These are phyloP conservation scores for Globisporangium rhizosaccharum DNA, from an alignment of 352 stramenopile genomes.

Conservation along the genomic window DNA sequence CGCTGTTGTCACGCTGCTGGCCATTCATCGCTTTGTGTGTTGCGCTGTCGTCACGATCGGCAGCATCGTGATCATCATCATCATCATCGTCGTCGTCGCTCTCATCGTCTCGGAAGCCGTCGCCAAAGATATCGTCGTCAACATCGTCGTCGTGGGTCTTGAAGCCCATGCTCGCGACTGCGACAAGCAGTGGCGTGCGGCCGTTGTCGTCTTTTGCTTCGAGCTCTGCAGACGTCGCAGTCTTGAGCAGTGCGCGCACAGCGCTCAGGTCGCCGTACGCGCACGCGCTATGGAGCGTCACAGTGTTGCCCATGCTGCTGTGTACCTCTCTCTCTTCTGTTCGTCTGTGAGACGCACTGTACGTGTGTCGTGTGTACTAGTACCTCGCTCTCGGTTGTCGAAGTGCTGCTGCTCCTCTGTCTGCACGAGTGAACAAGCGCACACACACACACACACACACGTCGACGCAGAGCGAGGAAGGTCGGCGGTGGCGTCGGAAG, in stretches of 20 bases:
- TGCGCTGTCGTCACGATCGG: slow-evolving; percentile 1
- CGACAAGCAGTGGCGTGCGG: slow-evolving; percentile 68
- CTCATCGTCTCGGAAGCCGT: slow-evolving; percentile 25
- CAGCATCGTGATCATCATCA: background rate
- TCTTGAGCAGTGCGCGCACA: slow-evolving; percentile 58
- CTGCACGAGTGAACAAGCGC: too few species aligned
- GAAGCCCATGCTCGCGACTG: slow-evolving; percentile 54
- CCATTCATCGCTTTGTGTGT: too few species aligned
- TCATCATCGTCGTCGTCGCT: slow-evolving; percentile 20
- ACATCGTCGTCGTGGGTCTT: slow-evolving; percentile 34
- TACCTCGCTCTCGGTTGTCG: too few species aligned
- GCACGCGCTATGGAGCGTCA: slow-evolving; percentile 80
- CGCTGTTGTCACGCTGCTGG: slow-evolving; percentile 5
- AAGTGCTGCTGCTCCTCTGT: too few species aligned
- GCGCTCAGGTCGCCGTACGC: slow-evolving; percentile 59
- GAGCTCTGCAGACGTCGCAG: slow-evolving; percentile 51
- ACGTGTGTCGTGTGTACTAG: too few species aligned
- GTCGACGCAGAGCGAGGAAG: too few species aligned
- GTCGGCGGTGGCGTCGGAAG: too few species aligned
- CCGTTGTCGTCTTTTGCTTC: slow-evolving; percentile 71
- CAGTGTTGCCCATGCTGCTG: slow-evolving; percentile 68
- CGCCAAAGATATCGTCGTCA: slow-evolving; percentile 17
- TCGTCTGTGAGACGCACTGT: too few species aligned
- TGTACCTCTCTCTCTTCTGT: background rate
- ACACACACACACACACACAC: too few species aligned